Base-by-base conservation (phyloP, 495 filamentous ascomycete species). In the Pyrenopolyporus hunteri region DNA sequence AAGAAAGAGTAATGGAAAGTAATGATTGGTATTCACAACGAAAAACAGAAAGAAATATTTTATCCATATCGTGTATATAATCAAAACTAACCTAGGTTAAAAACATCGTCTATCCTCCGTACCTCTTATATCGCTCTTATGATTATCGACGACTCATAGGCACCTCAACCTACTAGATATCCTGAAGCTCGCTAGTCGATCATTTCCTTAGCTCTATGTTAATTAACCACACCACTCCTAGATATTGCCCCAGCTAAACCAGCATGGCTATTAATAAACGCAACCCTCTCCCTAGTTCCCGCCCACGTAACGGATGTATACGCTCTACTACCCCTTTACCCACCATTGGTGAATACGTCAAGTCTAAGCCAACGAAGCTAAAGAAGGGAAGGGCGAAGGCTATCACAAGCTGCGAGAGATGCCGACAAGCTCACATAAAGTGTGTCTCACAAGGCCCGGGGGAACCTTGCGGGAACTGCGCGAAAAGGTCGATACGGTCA, bases 341-440 rank as follows among this genome's bases (percentile, higher is more conserved):
- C n/a, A 22, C 33, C 8, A 36, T 13, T 1, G 17, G 33, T 31
- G 14, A 43, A 14, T 7, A 46, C 16, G 4, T 26, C 2, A 32
- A 43, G 11, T n/a, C 37, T 16, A 16, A 11, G 1, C 39, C 52
- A 17, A 14, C 14, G 26, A 66, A 57, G 32, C 63, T 51, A 5
- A 60, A 53, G 10, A 52, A 39, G 7, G 46, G 63, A 0, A 47
- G 42, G 20, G 43, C 57, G 1, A 66, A 66, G 10, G 63, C 63
- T 0, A 56, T 66, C 10, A 66, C 57, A 6, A 66, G 63, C 14
- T 66, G 63, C 22, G 63, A 61, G 47, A 51, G 57, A 25, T 66
- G 63, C 8, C 51, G 63, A 14, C 52, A 57, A 2, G 57, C 63
- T 2, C 63, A 66, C 17, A 32, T 66, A 6, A 66, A 66, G 23